Percentiles rank a stretch among this genome's conserved stretches.
phyloP scores from a whole-genome alignment of 2,329 filamentous ascomycete genomes.

The Aspergillus sp. region DNA sequence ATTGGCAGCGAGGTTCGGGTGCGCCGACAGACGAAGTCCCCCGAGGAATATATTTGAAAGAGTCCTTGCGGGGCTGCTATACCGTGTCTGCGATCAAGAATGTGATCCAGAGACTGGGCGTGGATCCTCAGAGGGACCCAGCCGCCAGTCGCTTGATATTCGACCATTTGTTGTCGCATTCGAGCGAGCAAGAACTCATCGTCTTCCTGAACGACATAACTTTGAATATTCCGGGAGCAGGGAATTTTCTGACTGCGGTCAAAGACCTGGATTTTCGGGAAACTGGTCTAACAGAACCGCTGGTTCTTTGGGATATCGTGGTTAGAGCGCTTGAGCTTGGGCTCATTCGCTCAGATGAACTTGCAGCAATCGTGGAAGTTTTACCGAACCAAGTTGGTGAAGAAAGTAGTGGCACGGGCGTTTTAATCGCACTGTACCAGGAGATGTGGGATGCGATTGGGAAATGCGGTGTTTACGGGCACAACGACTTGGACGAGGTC shows the following conservation, averaged over 20 bases:
- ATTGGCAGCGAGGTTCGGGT: neutral
- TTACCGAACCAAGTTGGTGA: slow-evolving; percentile 15
- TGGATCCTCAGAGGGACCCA: slow-evolving; percentile 37
- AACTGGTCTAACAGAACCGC: slow-evolving; percentile 17
- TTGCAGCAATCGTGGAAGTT: slow-evolving; percentile 31
- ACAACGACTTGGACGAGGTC: neutral
- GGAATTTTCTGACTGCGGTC: slow-evolving; percentile 35
- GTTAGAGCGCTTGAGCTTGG: slow-evolving; percentile 35
- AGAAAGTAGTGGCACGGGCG: neutral
- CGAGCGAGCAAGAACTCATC: slow-evolving; percentile 24
- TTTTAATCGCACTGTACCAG: slow-evolving; percentile 25
- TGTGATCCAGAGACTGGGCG: slow-evolving; percentile 25
- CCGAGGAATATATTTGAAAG: slow-evolving; percentile 14
- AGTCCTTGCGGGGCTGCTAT: slow-evolving; percentile 21
- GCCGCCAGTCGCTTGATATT: slow-evolving; percentile 37
- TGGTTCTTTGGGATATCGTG: slow-evolving; percentile 26
- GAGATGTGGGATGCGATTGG: slow-evolving; percentile 40
- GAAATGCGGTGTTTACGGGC: slow-evolving; percentile 32
- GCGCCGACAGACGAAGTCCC: neutral
- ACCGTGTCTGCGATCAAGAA: slow-evolving; percentile 30
- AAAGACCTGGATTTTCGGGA: slow-evolving; percentile 24
- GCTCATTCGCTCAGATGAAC: slow-evolving; percentile 32
- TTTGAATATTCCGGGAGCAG: slow-evolving; percentile 35
- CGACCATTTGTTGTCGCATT: slow-evolving; percentile 26
- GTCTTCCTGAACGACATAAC: slow-evolving; percentile 37